Base-by-base conservation (phyloP, 2,329 filamentous ascomycete species). In the Purpureocillium lavendulum region DNA sequence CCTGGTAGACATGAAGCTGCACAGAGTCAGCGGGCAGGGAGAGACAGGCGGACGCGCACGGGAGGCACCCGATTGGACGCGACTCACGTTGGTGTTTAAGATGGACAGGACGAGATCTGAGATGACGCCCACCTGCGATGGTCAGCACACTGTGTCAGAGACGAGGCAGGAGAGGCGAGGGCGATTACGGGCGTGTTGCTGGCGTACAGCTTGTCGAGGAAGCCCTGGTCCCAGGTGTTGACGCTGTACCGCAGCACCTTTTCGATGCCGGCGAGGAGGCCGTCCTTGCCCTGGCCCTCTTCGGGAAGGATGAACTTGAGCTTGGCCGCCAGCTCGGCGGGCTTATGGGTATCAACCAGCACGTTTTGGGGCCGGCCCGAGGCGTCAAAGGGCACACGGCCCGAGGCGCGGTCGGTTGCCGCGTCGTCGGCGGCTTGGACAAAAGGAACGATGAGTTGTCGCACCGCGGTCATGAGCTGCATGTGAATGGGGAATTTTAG, bases 171-270 rank as follows among this genome's bases (percentile, higher is more conserved):
- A 11, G 28, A 17, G 12, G 12, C 6, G 29, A 7, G 3, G 8
- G 14, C 13, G 62, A 74, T 44, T 55, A 83, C 81, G 32, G 90
- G 83, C 55, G 92, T 92, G 30, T 87, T 94, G 47, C 82, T 83
- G n/a, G 84, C 79, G 61, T 96, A 97, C 14, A 97, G 70, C 66
- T 98, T 97, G 64, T 96, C 89, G 55, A 97, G 65, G 62, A 97
- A 98, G 10, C 90, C 90, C 62, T 95, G 89, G 55, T 94, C 85
- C 86, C 89, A 97, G n/a, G 90, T 96, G 64, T 98, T 98, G 55
- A 97, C 90, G 54, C 84, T 92, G 61, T 94, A 88, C 47, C 77
- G 72, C 32, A 97, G 70, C 15, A 96, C 71, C 44, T 80, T 75
- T 48, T 79, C 67, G 34, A 94, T 73, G 3, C 77, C 77, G 28